Percentiles rank a stretch among this genome's conserved stretches.
Conservation (phyloP, 139 green algal genomes). For the Picochlorum sp. region DNA sequence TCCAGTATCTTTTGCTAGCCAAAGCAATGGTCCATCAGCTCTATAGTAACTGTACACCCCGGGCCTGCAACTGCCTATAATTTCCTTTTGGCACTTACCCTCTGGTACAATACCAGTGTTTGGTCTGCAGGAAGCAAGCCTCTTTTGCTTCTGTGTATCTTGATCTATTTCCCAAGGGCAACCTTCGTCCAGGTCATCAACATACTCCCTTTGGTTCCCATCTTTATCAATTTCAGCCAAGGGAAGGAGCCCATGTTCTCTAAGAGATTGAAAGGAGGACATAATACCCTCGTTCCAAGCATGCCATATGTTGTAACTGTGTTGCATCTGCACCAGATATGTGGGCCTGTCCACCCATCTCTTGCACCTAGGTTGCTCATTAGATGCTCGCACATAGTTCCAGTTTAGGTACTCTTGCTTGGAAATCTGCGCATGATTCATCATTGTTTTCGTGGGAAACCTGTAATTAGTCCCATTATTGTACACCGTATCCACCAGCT, state of each 20-base stretch:
- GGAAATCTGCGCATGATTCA: neutral
- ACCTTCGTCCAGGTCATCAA: neutral
- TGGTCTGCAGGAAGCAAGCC: neutral
- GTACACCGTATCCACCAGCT: neutral
- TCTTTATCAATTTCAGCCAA: constrained; percentile 15
- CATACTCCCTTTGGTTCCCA: constrained; percentile 10
- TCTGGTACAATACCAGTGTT: neutral
- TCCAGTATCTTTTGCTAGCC: neutral
- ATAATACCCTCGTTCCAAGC: constrained; percentile 24
- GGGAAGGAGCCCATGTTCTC: constrained; percentile 23
- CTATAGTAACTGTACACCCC: neutral
- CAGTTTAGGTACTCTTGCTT: neutral
- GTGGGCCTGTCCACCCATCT: constrained; percentile 17
- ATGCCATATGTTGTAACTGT: constrained; percentile 29
- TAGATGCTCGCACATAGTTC: neutral
- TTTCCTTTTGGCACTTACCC: neutral
- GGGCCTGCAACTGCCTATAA: neutral
- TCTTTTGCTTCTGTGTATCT: neutral
- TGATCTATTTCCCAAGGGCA: neutral
- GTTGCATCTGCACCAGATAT: constrained; percentile 18
- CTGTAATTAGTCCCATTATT: neutral
- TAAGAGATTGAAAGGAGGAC: constrained; percentile 22
- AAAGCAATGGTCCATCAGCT: neutral
- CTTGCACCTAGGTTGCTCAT: constrained; percentile 1
- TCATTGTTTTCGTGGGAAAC: neutral